Base-by-base conservation (phyloP, 2,329 filamentous ascomycete species). In the Calycina herbarum region DNA sequence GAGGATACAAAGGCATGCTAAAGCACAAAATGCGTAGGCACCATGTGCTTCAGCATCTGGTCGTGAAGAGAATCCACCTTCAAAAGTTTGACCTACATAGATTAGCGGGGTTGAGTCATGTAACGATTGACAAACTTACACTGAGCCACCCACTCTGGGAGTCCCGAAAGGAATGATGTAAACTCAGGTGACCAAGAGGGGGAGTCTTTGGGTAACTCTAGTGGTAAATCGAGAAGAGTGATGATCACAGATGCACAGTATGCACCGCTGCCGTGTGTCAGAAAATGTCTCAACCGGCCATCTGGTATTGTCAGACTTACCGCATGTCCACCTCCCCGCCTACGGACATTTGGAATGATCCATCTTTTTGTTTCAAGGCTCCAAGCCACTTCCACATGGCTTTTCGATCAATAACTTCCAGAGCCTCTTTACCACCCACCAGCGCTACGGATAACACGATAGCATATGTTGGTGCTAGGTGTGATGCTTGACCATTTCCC, bases 21-120 rank as follows among this genome's bases (percentile, higher is more conserved):
- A 81, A 64, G 92, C 94, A 79, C 94, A 97, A 79, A 98, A 98
- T 31, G 94, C 92, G 80, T 98, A 99, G 69, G 93, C 95, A 67
- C 95, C 95, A 79, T 99, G 95, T 63, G 94, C 95, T 83, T 99
- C 95, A 69, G 90, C 89, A 66, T 89, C 90, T 62, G 94, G 95
- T 69, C 90, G 89, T 64, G 88, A 90, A 70, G 92, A 94, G 71
- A 99, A 93, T 59, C 95, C 95, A 69, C 95, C 95, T 81, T 99
- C 95, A 78, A 90, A 97, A 11, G 92, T 96, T 83, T 98, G 94
- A 77, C 91, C 90, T 93, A 69, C 20, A 33, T 17, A 58, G 27
- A 51, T 70, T 61, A 64, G 57, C 8, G 33, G 40, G 15, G 13
- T 40, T 35, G 33, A 31, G 10, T 59, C 66, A 24, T 35, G 13